Base-by-base conservation (phyloP, 805 yeast genomes). In the Saccharomyces eubayanus region DNA sequence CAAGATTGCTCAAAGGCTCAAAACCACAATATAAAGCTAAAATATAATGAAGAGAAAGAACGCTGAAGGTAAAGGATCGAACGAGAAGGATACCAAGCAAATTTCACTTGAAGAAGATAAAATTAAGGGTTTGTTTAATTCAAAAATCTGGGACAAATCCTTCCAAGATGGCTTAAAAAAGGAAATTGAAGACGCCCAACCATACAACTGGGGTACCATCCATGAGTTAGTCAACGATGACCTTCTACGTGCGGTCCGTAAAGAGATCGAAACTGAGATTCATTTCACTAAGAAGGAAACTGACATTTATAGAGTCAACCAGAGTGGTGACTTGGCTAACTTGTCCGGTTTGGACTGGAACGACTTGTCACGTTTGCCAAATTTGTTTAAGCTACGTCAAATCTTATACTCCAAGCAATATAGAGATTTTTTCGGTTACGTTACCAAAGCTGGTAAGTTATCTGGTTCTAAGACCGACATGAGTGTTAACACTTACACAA, bases 211-310 rank as follows among this genome's bases (percentile, higher is more conserved):
- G 91, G 97, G 98, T 2, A 83, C 90, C 12, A 85, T 94, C 49
- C 76, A 74, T 24, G 78, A 83, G 31, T 73, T 94, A 48, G 77
- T 94, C 45, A 81, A 91, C 65, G 96, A 92, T 59, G 80, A 82
- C 1, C 72, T 95, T 41, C 72, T 94, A 52, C 74, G 94, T 57
- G 77, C 79, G 30, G 98, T 95, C 1, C 79, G 98, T 50, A 80
- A 81, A 54, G 99, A 94, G 68, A 90, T 95, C 28, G 78, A 88
- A 59, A 72, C 77, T 2, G 86, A 90, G 63, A 85, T 94, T 57
- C 94, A 88, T 47, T 94, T 95, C 75, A 90, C 98, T 9, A 82
- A 84, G 61, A 94, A 95, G 69, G 99, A 95, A 70, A 94, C 99
- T 0, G 99, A 94, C 67, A 94, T 94, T 58, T 94, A 94, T 71